A percentile compares a stretch with the other conserved stretches of the same genome.
phyloP scores from a whole-genome alignment of 148 eudicot species.

The Oxyria digyna region DNA sequence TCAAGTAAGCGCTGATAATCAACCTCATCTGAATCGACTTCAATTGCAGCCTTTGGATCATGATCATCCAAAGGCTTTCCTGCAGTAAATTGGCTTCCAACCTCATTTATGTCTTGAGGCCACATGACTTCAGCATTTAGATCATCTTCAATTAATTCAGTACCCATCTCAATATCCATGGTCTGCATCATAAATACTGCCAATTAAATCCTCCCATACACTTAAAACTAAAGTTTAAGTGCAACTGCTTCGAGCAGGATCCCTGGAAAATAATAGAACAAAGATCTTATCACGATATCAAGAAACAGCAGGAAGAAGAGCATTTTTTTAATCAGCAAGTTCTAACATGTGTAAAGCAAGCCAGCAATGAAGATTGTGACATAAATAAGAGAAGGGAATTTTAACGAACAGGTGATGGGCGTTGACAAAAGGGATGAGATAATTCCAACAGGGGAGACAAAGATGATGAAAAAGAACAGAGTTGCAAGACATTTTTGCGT shows the following conservation, averaged over 20 bases:
- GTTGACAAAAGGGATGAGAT: background rate
- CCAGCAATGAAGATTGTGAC: background rate
- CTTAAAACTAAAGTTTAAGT: background rate
- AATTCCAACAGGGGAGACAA: background rate
- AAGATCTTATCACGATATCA: background rate
- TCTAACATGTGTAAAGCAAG: background rate
- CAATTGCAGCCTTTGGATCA: constrained; percentile 45
- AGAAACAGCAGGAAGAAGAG: background rate
- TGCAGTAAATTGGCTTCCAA: constrained; percentile 56
- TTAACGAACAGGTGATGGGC: constrained; percentile 3
- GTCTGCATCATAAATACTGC: background rate
- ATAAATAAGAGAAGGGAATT: background rate
- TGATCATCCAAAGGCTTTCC: constrained; percentile 56
- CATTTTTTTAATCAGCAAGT: background rate
- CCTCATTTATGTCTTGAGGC: constrained; percentile 72
- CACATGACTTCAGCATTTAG: constrained; percentile 31
- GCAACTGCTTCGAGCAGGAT: constrained; percentile 3
- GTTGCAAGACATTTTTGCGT: background rate
- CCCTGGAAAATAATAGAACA: background rate
- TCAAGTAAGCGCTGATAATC: constrained; percentile 58
- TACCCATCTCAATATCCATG: constrained; percentile 32
- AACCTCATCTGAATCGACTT: constrained; percentile 37
- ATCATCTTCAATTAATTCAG: constrained; percentile 27
- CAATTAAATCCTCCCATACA: constrained; percentile 4
- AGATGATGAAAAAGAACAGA: background rate